Conservation (phyloP, 805 yeast species). For the Saturnispora kantuleensis region DNA sequence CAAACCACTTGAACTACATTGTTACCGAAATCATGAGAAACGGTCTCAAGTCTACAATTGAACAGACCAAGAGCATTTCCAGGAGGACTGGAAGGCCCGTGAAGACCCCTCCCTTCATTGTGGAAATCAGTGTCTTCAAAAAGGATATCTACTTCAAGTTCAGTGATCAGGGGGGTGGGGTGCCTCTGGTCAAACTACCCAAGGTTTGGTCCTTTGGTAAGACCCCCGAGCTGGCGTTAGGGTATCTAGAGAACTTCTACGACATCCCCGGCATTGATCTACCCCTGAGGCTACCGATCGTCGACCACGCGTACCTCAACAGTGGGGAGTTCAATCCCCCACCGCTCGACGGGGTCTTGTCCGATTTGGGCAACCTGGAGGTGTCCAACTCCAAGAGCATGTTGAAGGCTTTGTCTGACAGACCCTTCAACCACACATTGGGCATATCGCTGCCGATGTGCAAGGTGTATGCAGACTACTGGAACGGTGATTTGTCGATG, state of each 20-base stretch:
- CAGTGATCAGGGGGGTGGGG: conserved; percentile 88
- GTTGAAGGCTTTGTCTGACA: conserved; percentile 50
- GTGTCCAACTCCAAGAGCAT: conserved; percentile 32
- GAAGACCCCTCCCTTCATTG: conserved; percentile 62
- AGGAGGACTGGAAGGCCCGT: conserved; percentile 12
- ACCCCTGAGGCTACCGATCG: conserved; percentile 21
- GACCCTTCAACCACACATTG: conserved; percentile 65
- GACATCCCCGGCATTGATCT: conserved; percentile 52
- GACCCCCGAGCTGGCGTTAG: conserved; percentile 46
- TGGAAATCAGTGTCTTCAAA: conserved; percentile 58
- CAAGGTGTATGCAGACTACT: conserved; percentile 86
- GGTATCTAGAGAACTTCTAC: conserved; percentile 58
- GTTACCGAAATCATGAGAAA: conserved; percentile 84
- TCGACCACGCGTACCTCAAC: conserved; percentile 13
- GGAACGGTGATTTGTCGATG: conserved; percentile 87
- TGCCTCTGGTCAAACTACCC: conserved; percentile 45
- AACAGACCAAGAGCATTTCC: conserved; percentile 28
- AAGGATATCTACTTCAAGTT: conserved; percentile 66
- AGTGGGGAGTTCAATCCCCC: neutral
- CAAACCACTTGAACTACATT: conserved; percentile 76
- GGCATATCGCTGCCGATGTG: conserved; percentile 93
- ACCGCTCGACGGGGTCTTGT: conserved; percentile 19
- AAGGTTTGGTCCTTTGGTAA: conserved; percentile 86
- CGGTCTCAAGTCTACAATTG: conserved; percentile 72
- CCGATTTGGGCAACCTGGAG: conserved; percentile 26